phyloP scores from a whole-genome alignment of 768 basidiomycete species.

The Dentipellis fragilis region DNA sequence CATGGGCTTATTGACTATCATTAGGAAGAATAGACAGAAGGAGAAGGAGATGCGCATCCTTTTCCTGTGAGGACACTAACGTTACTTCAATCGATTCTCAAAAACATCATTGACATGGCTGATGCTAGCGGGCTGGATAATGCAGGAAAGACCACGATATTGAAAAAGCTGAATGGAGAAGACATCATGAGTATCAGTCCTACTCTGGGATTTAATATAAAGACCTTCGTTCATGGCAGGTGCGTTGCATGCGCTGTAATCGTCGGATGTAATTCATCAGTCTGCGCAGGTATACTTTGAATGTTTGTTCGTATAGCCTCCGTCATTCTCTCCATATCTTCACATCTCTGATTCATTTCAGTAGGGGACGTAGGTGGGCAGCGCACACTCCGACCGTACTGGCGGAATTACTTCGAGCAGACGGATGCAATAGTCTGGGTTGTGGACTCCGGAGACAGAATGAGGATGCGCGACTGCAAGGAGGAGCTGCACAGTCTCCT shows the following conservation, averaged over 20 bases:
- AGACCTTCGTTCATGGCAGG: constrained; percentile 88
- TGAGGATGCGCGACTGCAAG: constrained; percentile 86
- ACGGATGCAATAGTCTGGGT: constrained; percentile 99
- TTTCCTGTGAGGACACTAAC: constrained; percentile 57
- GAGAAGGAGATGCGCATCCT: constrained; percentile 95
- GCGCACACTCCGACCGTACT: constrained; percentile 90
- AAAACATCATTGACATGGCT: constrained; percentile 3
- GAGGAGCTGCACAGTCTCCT: constrained; percentile 79
- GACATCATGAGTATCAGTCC: constrained; percentile 84
- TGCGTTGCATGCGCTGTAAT: constrained; percentile 25
- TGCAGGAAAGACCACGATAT: constrained; percentile 96
- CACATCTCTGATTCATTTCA: neutral
- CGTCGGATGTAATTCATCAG: neutral
- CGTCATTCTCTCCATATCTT: neutral
- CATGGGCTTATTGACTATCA: constrained; percentile 88
- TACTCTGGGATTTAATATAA: constrained; percentile 97
- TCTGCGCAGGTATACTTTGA: constrained; percentile 53
- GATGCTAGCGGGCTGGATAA: constrained; percentile 82
- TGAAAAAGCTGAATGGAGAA: constrained; percentile 91
- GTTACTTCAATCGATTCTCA: neutral
- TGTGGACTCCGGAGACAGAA: constrained; percentile 88
- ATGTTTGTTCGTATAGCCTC: constrained; percentile 50
- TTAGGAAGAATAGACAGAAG: constrained; percentile 90
- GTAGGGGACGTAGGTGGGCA: constrained; percentile 96
- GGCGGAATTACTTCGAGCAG: constrained; percentile 98